Conservation (phyloP, 2,329 filamentous ascomycete species). For the Verticillium isaacii region DNA sequence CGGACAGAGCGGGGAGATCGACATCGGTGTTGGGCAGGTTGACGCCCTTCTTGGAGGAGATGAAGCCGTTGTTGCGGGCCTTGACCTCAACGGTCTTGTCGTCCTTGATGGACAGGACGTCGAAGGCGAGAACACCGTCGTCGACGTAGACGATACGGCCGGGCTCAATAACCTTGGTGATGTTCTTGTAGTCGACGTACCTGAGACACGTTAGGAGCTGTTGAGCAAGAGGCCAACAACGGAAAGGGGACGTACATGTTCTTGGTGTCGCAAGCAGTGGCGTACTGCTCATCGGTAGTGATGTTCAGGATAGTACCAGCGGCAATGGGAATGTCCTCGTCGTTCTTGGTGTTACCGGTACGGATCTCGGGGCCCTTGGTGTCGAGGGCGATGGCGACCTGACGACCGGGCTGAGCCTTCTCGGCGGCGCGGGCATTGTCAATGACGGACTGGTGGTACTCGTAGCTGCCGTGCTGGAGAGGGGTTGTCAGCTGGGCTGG, state of each 20-base stretch:
- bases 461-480: slow-evolving; percentile 70
- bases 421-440: slow-evolving; percentile 91
- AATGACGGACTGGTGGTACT: slow-evolving; percentile 98
- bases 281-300: slow-evolving; percentile 93
- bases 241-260: slow-evolving; percentile 69
- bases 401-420: slow-evolving; percentile 70
- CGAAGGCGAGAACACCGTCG: slow-evolving; percentile 94
- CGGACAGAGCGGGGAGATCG: slow-evolving; percentile 91
- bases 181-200: slow-evolving; percentile 99
- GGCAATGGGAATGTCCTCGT: slow-evolving; percentile 83
- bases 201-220: slow-evolving; percentile 33
- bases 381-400: slow-evolving; percentile 89
- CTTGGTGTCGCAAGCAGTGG: slow-evolving; percentile 74
- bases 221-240: slow-evolving; percentile 6
- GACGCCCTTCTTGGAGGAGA: slow-evolving; percentile 98
- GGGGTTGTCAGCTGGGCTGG: slow-evolving; percentile 1
- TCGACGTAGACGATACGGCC: slow-evolving; percentile 97
- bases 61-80: slow-evolving; percentile 96
- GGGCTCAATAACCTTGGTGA: slow-evolving; percentile 91
- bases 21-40: slow-evolving; percentile 99
- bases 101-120: slow-evolving; percentile 83
- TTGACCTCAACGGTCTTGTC: slow-evolving; percentile 82
- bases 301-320: slow-evolving; percentile 86
- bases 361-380: slow-evolving; percentile 62
- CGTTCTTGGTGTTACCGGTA: slow-evolving; percentile 68